Conservation (phyloP, 2,329 filamentous ascomycete genomes). For the Blumeria hordei region DNA sequence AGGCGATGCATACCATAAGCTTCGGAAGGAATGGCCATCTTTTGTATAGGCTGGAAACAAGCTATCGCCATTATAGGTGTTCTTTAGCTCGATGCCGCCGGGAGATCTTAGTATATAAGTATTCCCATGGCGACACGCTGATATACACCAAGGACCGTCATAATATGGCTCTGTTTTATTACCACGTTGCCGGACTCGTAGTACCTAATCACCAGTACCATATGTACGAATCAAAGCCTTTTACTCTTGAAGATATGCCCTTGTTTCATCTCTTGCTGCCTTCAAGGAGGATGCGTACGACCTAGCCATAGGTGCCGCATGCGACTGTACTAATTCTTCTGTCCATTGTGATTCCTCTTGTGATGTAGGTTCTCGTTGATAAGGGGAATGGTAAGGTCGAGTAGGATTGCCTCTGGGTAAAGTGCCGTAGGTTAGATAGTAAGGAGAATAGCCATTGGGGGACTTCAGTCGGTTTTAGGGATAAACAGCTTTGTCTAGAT, state of each 20-base stretch:
- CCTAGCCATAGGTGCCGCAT: conserved; percentile 1
- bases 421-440: conserved; percentile 1
- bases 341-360: not conserved
- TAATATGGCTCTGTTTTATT: no score
- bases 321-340: not conserved
- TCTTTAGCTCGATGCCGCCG: no score
- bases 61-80: no score
- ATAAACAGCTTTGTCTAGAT: not conserved
- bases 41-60: no score
- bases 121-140: no score
- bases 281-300: not conserved
- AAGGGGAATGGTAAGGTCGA: conserved; percentile 1
- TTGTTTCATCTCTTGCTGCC: not conserved
- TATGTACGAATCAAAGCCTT: not conserved
- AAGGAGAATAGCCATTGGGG: conserved; percentile 1
- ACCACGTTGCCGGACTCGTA: no score
- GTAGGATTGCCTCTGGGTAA: not conserved
- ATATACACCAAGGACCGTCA: no score
- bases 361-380: conserved; percentile 1
- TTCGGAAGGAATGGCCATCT: no score
- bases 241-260: not conserved
- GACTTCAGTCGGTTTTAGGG: not conserved
- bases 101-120: no score
- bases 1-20: no score
- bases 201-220: not conserved